Evolutionary conservation across 2,329 filamentous ascomycete species (phyloP).

Genomic region (Fusarium cicatricum): DNA sequence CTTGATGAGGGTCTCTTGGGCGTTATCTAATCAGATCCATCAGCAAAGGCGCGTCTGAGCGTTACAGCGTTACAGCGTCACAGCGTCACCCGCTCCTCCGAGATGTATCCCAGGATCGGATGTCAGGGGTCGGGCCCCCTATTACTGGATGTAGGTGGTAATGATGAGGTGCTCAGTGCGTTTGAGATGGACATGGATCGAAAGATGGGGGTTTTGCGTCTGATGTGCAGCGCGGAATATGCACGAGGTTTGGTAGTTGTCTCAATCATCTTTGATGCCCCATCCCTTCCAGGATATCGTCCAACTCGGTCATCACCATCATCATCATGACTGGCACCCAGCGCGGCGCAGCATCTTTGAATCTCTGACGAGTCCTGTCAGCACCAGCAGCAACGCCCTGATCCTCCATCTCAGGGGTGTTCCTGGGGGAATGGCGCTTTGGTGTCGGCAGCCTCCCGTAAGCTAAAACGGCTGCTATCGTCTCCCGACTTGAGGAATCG

Average conservation of each 20-base stretch:
- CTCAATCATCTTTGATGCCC: too few relatives aligned
- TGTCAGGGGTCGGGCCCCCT: conserved; percentile 18
- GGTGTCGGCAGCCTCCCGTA: conserved; percentile 30
- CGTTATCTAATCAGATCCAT: conserved; percentile 43
- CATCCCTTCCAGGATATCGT: not conserved
- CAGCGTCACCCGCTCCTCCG: conserved; percentile 12
- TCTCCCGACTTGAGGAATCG: not conserved
- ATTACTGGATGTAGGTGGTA: conserved; percentile 1
- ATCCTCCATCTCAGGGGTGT: not conserved
- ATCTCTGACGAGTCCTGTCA: not conserved
- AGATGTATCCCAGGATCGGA: conserved; percentile 14
- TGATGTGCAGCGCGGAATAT: too few relatives aligned
- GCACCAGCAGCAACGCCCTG: not conserved
- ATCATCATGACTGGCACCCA: not conserved
- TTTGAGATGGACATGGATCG: conserved; percentile 9
- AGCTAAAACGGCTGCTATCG: conserved; percentile 2
- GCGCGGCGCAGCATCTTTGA: not conserved
- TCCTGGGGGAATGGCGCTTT: conserved; percentile 23
- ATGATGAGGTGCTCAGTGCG: conserved; percentile 27
- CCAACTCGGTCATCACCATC: not conserved
- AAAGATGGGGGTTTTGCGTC: not conserved
- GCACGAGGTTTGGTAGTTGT: too few relatives aligned
- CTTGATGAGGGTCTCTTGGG: conserved; percentile 9
- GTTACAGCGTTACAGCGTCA: not conserved
- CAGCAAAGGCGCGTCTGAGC: conserved; percentile 9